Evolutionary conservation across 2,329 filamentous ascomycete genomes (phyloP).

Genomic region (Allantophomopsis cytisporea): DNA sequence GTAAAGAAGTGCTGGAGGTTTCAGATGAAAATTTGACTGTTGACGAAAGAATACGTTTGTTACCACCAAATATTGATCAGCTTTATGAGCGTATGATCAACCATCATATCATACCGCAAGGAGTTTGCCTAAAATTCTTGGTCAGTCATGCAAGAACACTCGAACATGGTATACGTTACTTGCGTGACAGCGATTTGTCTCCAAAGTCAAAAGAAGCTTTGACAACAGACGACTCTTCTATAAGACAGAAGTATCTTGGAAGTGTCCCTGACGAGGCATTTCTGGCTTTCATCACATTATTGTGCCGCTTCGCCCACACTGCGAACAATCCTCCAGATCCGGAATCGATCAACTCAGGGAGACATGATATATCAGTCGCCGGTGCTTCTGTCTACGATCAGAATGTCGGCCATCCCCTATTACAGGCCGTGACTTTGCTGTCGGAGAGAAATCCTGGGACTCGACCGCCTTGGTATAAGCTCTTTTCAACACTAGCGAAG

Average conservation of each 20-base stretch:
- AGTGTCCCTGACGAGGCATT: slow-evolving; percentile 22
- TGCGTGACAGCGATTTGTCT: slow-evolving; percentile 26
- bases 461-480: slow-evolving; percentile 26
- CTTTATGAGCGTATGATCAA: slow-evolving; percentile 45
- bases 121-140: slow-evolving; percentile 38
- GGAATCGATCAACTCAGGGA: too few species aligned
- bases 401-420: too few species aligned
- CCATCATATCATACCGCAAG: slow-evolving; percentile 31
- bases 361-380: too few species aligned
- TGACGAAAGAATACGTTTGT: slow-evolving; percentile 49
- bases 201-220: slow-evolving; percentile 8
- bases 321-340: too few species aligned
- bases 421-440: slow-evolving; percentile 4
- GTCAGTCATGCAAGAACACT: slow-evolving; percentile 35
- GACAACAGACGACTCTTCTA: slow-evolving; percentile 6
- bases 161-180: slow-evolving; percentile 31
- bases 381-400: too few species aligned
- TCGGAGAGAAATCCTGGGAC: slow-evolving; percentile 4
- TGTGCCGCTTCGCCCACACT: slow-evolving; percentile 25
- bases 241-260: slow-evolving; percentile 7
- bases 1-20: slow-evolving; percentile 36
- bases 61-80: slow-evolving; percentile 41
- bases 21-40: slow-evolving; percentile 44
- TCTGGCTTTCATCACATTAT: slow-evolving; percentile 34
- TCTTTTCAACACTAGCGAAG: slow-evolving; percentile 25